A percentile compares a stretch with the other conserved stretches of the same genome.
These are phyloP conservation scores for Chlorella sorokiniana DNA, from an alignment of 139 green algal genomes.

Conservation along the genomic window DNA sequence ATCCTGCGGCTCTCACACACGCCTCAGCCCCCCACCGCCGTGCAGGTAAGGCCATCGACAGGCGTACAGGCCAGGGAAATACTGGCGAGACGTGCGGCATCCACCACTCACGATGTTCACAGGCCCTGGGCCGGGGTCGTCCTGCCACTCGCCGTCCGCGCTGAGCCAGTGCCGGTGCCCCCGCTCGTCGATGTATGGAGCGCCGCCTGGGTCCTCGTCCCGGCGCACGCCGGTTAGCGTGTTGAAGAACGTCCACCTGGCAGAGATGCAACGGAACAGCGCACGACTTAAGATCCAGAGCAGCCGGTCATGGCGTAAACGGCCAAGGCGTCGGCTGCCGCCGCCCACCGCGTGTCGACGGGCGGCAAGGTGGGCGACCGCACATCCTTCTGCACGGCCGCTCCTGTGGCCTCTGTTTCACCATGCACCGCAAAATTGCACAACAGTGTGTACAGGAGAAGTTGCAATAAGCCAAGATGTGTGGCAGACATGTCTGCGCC, in stretches of 20 bases:
- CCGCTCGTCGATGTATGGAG: constrained; percentile 27
- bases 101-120: neutral
- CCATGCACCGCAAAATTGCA: no score
- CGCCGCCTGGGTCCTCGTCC: constrained; percentile 43
- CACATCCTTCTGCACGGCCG: no score
- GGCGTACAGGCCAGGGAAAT: no score
- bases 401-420: no score
- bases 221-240: constrained; percentile 29
- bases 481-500: no score
- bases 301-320: no score
- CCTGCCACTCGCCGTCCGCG: neutral
- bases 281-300: neutral
- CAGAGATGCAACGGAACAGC: neutral
- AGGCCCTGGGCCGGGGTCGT: neutral
- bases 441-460: no score
- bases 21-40: neutral
- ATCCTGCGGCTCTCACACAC: no score
- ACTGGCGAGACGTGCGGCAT: no score
- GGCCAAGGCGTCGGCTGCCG: neutral
- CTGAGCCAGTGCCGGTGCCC: constrained; percentile 28
- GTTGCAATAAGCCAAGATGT: no score
- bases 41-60: no score
- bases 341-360: neutral
- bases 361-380: neutral
- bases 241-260: constrained; percentile 36